Evolutionary conservation across 768 basidiomycete species (phyloP).

Genomic region (Podaxis sp.): DNA sequence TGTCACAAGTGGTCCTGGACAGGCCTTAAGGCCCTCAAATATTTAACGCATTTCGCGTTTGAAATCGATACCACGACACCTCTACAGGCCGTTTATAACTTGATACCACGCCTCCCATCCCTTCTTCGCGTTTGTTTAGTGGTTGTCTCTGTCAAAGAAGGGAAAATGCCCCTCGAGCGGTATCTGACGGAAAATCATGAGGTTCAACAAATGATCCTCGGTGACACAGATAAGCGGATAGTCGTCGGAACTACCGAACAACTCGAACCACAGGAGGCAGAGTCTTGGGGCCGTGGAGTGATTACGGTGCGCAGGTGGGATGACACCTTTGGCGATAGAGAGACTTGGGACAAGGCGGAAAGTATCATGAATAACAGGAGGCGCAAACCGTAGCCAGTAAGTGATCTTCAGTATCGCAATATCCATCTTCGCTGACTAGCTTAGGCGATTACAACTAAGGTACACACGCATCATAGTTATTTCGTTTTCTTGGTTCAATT

Average conservation of each 20-base stretch:
- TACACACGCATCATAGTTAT: not conserved
- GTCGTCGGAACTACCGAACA: constrained; percentile 7
- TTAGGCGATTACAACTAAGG: not conserved
- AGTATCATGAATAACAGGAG: not conserved
- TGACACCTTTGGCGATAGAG: constrained; percentile 2
- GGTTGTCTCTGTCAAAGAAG: not conserved
- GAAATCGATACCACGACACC: constrained; percentile 11
- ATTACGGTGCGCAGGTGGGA: not conserved
- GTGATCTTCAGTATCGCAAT: not conserved
- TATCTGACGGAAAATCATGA: constrained; percentile 6
- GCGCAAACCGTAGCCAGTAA: not conserved
- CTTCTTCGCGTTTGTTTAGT: constrained; percentile 5
- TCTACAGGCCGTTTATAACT: constrained; percentile 5
- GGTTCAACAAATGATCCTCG: constrained; percentile 7
- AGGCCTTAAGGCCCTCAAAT: not conserved
- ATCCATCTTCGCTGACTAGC: not conserved
- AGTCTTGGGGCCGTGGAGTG: not conserved
- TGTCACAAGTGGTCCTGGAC: constrained; percentile 10
- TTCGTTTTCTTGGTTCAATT: not conserved
- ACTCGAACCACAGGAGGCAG: not conserved
- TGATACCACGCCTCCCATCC: constrained; percentile 2
- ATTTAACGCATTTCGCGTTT: constrained; percentile 10
- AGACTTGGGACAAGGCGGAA: constrained; percentile 9
- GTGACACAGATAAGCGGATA: constrained; percentile 6
- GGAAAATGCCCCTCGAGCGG: not conserved